Conservation (phyloP, 2,329 filamentous ascomycete genomes). For the Hysterium pulicare region DNA sequence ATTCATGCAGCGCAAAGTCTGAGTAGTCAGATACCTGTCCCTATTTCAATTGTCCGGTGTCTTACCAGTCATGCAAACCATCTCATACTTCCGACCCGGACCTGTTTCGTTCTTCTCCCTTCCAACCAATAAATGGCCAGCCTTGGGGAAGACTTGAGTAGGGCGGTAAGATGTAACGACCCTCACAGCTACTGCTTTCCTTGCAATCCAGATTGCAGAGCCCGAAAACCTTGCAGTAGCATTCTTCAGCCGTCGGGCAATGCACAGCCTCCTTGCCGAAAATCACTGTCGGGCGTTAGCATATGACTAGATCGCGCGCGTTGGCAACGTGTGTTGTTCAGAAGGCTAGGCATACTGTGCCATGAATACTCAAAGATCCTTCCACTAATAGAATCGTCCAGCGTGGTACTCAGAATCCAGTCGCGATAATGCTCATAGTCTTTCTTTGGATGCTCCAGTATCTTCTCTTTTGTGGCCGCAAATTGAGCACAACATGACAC, state of each 20-base stretch:
- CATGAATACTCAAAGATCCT: slow-evolving; percentile 58
- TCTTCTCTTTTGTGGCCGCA: slow-evolving; percentile 48
- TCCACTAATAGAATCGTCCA: slow-evolving; percentile 50
- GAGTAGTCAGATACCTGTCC: too few species aligned
- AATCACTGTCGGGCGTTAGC: slow-evolving; percentile 29
- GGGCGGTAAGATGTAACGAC: slow-evolving; percentile 58
- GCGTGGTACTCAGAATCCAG: slow-evolving; percentile 48
- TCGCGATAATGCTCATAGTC: slow-evolving; percentile 49
- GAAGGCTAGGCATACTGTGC: slow-evolving; percentile 49
- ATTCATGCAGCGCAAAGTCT: too few species aligned
- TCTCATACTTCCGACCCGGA: slow-evolving; percentile 18
- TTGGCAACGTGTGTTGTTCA: too few species aligned
- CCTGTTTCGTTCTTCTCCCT: slow-evolving; percentile 33
- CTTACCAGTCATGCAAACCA: too few species aligned
- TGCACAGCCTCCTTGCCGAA: slow-evolving; percentile 46
- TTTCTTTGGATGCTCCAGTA: slow-evolving; percentile 42
- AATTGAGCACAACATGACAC: slow-evolving; percentile 57
- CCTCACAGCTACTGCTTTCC: slow-evolving; percentile 49
- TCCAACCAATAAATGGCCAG: slow-evolving; percentile 60
- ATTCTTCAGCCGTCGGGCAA: slow-evolving; percentile 59
- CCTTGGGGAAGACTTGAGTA: slow-evolving; percentile 57
- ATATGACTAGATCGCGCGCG: too few species aligned
- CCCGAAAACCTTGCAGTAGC: slow-evolving; percentile 66
- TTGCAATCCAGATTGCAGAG: slow-evolving; percentile 51
- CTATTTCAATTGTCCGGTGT: too few species aligned